Base-by-base conservation (phyloP, 2,329 filamentous ascomycete species). In the Neophaeococcomyces mojaviensis region DNA sequence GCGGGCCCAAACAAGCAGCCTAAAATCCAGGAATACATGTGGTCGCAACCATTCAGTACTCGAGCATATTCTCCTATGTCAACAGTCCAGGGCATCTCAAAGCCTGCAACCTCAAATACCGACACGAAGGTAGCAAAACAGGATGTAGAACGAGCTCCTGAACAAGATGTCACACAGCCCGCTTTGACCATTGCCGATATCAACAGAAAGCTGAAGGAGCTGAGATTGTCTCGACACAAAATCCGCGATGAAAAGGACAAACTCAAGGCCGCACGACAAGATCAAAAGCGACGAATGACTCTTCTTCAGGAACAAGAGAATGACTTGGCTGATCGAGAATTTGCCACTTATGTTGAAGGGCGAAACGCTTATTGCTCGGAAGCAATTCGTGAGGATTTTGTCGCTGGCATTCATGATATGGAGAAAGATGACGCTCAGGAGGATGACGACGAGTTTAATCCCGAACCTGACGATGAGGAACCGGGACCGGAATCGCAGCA, bases 311-410 rank as follows among this genome's bases (percentile, higher is more conserved):
- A 55, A 2, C 49, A 56, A 1, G 57, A 70, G 13, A 55, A 65
- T 34, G 61, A 59, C 2, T 57, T 68, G n/a, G 26, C 15, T 4
- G 39, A 8, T 15, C n/a, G 6, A 42, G 51, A 56, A 15, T 46
- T 40, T 7, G 40, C 38, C 6, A 44, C 48, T 1, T 74, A 78
- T 49, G 79, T 83, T 46, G 61, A 65, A 13, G 70, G 69, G 3
- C 67, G 79, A 19, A 84, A 83, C 43, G 56, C 70, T 0, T 79
- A 77, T 48, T 74, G 77, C 0, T 74, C 70, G 44, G 56, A 55
- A 0, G 70, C 70, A 0, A 81, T 84, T 32, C 72, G 74, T 54
- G 59, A 67, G 10, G 77, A 83, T 44, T 83, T 81, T 56, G 77
- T 76, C 1, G 64, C 68, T 37, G 79, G 79, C 0, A 74, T 82